Conservation (phyloP, 371 early-diverging fungal genomes). For the Saksenaea oblongispora region DNA sequence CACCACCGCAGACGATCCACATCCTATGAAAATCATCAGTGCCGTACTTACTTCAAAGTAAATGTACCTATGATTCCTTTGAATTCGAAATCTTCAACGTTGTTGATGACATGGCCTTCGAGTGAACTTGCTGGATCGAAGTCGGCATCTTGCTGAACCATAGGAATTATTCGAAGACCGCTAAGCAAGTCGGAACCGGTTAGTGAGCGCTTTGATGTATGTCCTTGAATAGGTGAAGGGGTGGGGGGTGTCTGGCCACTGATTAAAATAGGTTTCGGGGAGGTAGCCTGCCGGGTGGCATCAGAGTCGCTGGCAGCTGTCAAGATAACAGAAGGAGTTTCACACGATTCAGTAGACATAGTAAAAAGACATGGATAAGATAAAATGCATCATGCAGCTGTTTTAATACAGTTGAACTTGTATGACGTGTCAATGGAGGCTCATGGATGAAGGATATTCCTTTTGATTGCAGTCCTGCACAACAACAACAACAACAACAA, state of each 20-base stretch:
- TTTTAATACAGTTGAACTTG: background rate
- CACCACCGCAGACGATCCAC: slow-evolving; percentile 89
- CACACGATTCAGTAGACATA: background rate
- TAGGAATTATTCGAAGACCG: slow-evolving; percentile 6
- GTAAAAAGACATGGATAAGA: background rate
- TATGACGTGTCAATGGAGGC: background rate
- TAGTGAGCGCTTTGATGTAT: background rate
- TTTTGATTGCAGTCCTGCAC: background rate
- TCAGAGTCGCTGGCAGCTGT: background rate
- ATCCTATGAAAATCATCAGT: slow-evolving; percentile 68
- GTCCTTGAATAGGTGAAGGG: background rate
- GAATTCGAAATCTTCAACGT: slow-evolving; percentile 49
- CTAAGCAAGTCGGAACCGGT: background rate
- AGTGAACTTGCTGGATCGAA: background rate
- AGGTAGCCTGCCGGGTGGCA: background rate
- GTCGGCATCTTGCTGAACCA: background rate
- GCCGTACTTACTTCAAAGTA: background rate
- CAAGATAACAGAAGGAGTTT: background rate
- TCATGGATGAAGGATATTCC: background rate
- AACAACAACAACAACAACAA: background rate
- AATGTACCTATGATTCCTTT: slow-evolving; percentile 26
- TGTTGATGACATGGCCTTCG: slow-evolving; percentile 11
- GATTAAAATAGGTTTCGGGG: background rate
- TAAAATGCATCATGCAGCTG: background rate
- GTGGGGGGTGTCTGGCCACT: background rate